Evolutionary conservation across 495 filamentous ascomycete genomes (phyloP).

Genomic region (Hypoxylon lenormandii): DNA sequence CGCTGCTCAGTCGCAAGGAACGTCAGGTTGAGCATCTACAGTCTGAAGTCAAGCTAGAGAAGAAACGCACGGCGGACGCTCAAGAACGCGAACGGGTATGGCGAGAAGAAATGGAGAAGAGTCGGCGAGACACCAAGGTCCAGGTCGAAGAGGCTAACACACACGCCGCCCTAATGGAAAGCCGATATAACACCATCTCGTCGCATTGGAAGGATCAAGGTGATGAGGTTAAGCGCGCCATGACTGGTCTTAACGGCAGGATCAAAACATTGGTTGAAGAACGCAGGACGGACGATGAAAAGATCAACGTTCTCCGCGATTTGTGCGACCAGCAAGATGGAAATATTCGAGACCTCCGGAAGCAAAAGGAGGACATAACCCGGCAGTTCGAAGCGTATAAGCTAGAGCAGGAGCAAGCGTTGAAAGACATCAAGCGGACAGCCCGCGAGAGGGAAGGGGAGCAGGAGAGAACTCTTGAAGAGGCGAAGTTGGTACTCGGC

Average conservation of each 20-base stretch:
- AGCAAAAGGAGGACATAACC: constrained; percentile 70
- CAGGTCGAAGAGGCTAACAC: constrained; percentile 73
- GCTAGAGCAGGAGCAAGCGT: constrained; percentile 68
- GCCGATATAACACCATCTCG: constrained; percentile 77
- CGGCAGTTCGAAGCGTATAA: constrained; percentile 72
- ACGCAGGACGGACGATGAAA: constrained; percentile 68
- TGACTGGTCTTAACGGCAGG: constrained; percentile 66
- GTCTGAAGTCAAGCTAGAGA: constrained; percentile 73
- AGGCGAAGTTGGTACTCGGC: constrained; percentile 71
- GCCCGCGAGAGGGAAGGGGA: constrained; percentile 66
- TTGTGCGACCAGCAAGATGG: constrained; percentile 77
- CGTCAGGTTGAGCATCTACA: constrained; percentile 81
- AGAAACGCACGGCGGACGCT: constrained; percentile 67
- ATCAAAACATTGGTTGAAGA: constrained; percentile 63
- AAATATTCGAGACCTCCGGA: constrained; percentile 69
- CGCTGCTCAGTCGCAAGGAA: constrained; percentile 78
- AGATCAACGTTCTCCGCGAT: constrained; percentile 67
- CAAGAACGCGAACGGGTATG: constrained; percentile 72
- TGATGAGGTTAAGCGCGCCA: constrained; percentile 66
- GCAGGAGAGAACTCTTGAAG: constrained; percentile 67
- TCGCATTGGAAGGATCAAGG: constrained; percentile 73
- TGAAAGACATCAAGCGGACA: constrained; percentile 67
- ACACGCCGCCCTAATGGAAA: constrained; percentile 65
- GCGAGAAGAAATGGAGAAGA: constrained; percentile 71
- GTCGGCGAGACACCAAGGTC: constrained; percentile 68